These are phyloP conservation scores for Pleurotus giganteus DNA, from an alignment of 768 basidiomycete genomes.

Conservation along the genomic window DNA sequence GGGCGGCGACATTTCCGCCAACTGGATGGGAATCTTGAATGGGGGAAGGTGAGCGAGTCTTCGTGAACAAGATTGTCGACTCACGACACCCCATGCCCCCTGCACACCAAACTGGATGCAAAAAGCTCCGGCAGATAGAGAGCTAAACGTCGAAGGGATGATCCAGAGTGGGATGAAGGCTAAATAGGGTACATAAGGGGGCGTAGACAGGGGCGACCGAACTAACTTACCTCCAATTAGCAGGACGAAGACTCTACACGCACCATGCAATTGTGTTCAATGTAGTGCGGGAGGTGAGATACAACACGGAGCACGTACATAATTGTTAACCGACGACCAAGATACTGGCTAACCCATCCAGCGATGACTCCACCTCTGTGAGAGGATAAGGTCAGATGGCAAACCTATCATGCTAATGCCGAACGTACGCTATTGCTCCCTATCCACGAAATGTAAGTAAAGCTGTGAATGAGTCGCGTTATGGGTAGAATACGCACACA, in stretches of 20 bases:
- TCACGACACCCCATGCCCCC: slow-evolving; percentile 85
- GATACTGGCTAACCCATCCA: slow-evolving; percentile 68
- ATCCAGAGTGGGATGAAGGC: slow-evolving; percentile 81
- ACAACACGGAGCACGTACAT: slow-evolving; percentile 35
- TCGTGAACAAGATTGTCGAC: slow-evolving; percentile 45
- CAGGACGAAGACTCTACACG: slow-evolving; percentile 48
- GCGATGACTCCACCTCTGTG: slow-evolving; percentile 67
- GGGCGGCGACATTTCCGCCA: slow-evolving; percentile 82
- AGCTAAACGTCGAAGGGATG: slow-evolving; percentile 64
- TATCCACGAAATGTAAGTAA: slow-evolving; percentile 13
- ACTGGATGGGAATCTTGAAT: slow-evolving; percentile 63
- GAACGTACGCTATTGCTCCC: slow-evolving; percentile 37
- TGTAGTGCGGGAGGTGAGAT: background rate
- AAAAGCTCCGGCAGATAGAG: slow-evolving; percentile 81
- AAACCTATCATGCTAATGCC: background rate
- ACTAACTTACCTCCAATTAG: slow-evolving; percentile 43
- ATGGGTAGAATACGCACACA: slow-evolving; percentile 35
- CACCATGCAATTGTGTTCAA: slow-evolving; percentile 7
- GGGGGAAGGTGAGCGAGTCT: slow-evolving; percentile 22
- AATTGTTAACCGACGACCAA: slow-evolving; percentile 84
- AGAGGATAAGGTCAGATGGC: background rate
- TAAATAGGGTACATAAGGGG: slow-evolving; percentile 24
- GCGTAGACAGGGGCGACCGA: background rate
- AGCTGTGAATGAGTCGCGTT: background rate
- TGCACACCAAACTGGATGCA: slow-evolving; percentile 87